Percentiles rank a stretch among this genome's conserved stretches.
These are phyloP conservation scores for Ascomycota sp. DNA, from an alignment of 2,329 filamentous ascomycete genomes.

Conservation along the genomic window DNA sequence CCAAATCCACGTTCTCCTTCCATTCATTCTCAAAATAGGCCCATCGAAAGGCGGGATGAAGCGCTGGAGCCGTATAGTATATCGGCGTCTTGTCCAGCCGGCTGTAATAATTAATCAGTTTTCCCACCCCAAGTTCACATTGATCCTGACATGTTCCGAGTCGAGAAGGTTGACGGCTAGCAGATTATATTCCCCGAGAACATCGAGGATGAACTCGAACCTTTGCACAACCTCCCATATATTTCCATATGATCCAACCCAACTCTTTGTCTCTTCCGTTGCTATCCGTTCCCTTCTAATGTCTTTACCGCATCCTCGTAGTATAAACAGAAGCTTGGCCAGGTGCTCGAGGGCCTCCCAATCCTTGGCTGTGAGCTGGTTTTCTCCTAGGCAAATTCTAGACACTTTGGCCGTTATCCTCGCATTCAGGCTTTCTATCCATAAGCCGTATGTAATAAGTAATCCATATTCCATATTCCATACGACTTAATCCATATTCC, in stretches of 20 bases:
- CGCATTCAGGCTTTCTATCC: too few relatives aligned
- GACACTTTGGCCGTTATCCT: conserved; percentile 2
- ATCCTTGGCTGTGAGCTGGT: conserved; percentile 2
- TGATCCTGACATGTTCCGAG: conserved; percentile 1
- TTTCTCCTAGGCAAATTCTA: conserved; percentile 2
- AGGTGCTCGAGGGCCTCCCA: conserved; percentile 2
- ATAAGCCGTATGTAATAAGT: too few relatives aligned
- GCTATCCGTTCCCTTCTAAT: conserved; percentile 3
- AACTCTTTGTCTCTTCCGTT: conserved; percentile 3
- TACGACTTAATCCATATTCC: too few relatives aligned
- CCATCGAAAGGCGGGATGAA: too few relatives aligned
- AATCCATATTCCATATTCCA: too few relatives aligned
- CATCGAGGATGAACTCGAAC: conserved; percentile 1
- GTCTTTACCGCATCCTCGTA: conserved; percentile 3
- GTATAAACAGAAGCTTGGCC: conserved; percentile 1
- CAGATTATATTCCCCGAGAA: neutral
- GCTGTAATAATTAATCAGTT: too few relatives aligned
- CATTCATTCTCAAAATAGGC: too few relatives aligned
- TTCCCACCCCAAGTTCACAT: neutral
- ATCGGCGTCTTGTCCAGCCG: too few relatives aligned
- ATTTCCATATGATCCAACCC: conserved; percentile 2
- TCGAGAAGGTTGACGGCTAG: neutral
- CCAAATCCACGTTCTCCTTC: too few relatives aligned
- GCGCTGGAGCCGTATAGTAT: too few relatives aligned
- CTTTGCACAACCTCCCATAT: conserved; percentile 3